These are phyloP conservation scores for Tetradesmus obliquus DNA, from an alignment of 139 green algal species.

Conservation along the genomic window DNA sequence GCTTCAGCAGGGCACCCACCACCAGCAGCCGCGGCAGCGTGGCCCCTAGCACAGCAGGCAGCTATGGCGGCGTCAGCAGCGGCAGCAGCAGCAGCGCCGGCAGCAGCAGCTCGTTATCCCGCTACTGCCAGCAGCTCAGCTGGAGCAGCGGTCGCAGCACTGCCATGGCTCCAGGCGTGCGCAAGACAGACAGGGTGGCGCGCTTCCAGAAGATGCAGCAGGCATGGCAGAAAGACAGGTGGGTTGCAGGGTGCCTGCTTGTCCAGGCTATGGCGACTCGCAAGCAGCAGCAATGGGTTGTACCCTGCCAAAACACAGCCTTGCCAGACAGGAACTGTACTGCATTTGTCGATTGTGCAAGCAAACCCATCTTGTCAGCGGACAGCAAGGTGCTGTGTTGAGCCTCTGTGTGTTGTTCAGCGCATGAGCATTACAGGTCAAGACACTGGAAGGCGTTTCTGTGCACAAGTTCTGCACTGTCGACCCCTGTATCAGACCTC, in stretches of 20 bases:
- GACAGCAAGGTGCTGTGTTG: too few species aligned
- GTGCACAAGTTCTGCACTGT: too few species aligned
- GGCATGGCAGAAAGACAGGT: conserved; percentile 42
- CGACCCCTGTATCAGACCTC: too few species aligned
- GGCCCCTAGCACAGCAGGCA: background rate
- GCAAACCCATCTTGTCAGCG: too few species aligned
- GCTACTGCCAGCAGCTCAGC: conserved; percentile 28
- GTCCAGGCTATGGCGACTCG: too few species aligned
- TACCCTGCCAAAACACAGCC: too few species aligned
- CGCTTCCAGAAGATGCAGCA: conserved; percentile 37
- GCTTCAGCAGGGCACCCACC: background rate
- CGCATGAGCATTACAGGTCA: too few species aligned
- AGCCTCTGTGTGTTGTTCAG: too few species aligned
- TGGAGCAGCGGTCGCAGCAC: background rate
- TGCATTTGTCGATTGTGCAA: too few species aligned
- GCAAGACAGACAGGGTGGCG: conserved; percentile 37
- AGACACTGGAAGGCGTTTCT: too few species aligned
- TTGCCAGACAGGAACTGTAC: too few species aligned
- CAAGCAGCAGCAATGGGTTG: too few species aligned
- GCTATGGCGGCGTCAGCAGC: background rate
- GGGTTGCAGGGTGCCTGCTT: background rate
- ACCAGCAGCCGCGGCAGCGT: background rate
- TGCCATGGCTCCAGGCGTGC: conserved; percentile 37
- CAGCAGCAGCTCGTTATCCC: background rate
- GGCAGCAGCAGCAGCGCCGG: background rate